Conservation (phyloP, 179 eudicot species). For the Patellifolia procumbens region DNA sequence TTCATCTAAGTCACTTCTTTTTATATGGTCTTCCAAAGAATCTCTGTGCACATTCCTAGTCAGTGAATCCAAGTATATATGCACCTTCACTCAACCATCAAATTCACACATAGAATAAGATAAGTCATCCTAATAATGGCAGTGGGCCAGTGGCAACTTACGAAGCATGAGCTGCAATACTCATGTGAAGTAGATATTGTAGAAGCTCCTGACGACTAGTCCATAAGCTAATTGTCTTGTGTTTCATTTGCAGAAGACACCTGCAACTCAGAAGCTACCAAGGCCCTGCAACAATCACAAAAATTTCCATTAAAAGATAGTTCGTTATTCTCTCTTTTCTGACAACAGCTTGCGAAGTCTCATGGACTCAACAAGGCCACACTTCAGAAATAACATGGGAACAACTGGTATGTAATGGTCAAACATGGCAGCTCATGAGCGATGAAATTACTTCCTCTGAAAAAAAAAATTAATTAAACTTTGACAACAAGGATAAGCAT, state of each 20-base stretch:
- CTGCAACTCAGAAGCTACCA: constrained; percentile 18
- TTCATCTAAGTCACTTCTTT: background rate
- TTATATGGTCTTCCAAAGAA: background rate
- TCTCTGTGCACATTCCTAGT: background rate
- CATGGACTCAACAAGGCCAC: constrained; percentile 6
- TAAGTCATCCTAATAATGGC: constrained; percentile 10
- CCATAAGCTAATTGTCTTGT: constrained; percentile 21
- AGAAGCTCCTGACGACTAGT: constrained; percentile 12
- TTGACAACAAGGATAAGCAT: background rate
- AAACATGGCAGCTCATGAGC: background rate
- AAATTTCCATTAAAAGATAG: constrained; percentile 35
- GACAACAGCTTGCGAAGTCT: constrained; percentile 7
- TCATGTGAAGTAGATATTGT: constrained; percentile 13
- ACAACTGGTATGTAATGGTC: background rate
- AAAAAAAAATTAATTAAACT: background rate
- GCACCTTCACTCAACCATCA: constrained; percentile 8
- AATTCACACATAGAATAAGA: background rate
- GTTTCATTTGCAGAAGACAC: constrained; percentile 28
- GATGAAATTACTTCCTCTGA: constrained; percentile 7
- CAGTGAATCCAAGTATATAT: background rate
- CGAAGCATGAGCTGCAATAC: constrained; percentile 13
- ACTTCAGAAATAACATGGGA: constrained; percentile 7
- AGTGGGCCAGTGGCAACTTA: background rate
- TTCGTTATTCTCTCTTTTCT: constrained; percentile 27
- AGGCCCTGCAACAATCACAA: constrained; percentile 17